Percentiles rank a stretch among this genome's conserved stretches.
These are phyloP conservation scores for Coemansia sp. DNA, from an alignment of 192 early-diverging fungal species.

Conservation along the genomic window DNA sequence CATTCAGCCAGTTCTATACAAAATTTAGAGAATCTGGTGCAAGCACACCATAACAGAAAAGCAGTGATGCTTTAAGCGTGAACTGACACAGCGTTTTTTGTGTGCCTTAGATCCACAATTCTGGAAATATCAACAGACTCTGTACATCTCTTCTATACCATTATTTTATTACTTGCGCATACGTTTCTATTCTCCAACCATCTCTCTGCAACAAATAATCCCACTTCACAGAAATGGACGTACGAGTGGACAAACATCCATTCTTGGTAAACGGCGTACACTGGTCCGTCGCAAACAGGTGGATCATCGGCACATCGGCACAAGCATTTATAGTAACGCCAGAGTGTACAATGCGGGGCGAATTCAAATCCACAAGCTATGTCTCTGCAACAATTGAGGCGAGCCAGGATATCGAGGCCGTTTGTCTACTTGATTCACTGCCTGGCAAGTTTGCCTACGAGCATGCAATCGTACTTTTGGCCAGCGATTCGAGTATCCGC, in stretches of 20 bases:
- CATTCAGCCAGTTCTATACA: background rate
- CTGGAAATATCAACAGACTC: no score
- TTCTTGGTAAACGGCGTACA: slow-evolving; percentile 17
- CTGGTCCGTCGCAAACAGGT: slow-evolving; percentile 42
- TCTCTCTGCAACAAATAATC: background rate
- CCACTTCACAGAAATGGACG: slow-evolving; percentile 17
- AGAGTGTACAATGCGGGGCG: slow-evolving; percentile 9
- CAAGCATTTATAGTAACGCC: slow-evolving; percentile 29
- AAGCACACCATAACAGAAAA: background rate
- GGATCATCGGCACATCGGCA: slow-evolving; percentile 30
- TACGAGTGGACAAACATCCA: slow-evolving; percentile 19
- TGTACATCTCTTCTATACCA: no score
- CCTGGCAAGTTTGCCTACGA: slow-evolving; percentile 18
- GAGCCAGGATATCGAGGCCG: slow-evolving; percentile 21
- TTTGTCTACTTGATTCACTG: slow-evolving; percentile 29
- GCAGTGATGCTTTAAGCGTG: no score
- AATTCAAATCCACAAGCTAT: slow-evolving; percentile 13
- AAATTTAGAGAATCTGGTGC: background rate
- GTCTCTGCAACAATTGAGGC: slow-evolving; percentile 21
- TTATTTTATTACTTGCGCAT: no score
- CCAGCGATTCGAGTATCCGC: slow-evolving; percentile 40
- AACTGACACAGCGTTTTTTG: no score
- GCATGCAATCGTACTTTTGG: slow-evolving; percentile 18
- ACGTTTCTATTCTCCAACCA: background rate
- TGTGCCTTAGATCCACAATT: no score